Percentiles rank a stretch among this genome's conserved stretches.
phyloP scores from a whole-genome alignment of 768 basidiomycete species.

The Rhodotorula diobovata region DNA sequence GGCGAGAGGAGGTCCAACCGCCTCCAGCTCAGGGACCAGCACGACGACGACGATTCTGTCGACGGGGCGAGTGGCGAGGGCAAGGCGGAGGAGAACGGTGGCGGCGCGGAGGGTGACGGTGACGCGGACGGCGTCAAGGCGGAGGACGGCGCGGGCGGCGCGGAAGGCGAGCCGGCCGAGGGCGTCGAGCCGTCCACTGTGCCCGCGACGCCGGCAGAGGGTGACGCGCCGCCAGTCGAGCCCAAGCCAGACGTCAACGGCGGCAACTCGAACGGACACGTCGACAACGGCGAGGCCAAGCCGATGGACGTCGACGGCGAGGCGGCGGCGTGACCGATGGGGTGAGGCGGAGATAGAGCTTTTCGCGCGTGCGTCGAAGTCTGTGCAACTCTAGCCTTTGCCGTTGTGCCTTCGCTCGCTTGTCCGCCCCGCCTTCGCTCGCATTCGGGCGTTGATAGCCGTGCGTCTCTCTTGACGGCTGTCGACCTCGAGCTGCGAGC shows the following conservation, averaged over 20 bases:
- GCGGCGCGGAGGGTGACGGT: background rate
- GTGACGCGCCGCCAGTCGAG: background rate
- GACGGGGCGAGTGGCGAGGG: too few species aligned
- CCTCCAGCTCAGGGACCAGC: conserved; percentile 6
- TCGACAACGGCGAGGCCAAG: background rate
- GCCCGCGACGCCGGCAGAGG: background rate
- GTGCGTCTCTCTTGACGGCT: too few species aligned
- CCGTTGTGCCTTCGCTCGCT: background rate
- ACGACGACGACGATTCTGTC: background rate
- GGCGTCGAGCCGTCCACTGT: background rate
- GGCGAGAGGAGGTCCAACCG: conserved; percentile 23
- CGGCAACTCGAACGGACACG: background rate
- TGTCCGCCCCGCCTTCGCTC: background rate
- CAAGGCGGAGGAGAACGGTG: background rate
- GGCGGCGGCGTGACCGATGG: too few species aligned
- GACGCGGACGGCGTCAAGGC: background rate
- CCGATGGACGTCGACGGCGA: background rate
- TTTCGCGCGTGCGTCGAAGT: too few species aligned
- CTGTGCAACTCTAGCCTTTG: background rate
- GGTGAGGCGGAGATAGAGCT: too few species aligned
- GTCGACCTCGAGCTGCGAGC: too few species aligned
- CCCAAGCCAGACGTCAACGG: background rate
- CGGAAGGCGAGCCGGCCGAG: background rate
- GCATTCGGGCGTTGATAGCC: too few species aligned
- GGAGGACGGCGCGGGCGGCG: background rate